A percentile compares a stretch with the other conserved stretches of the same genome.
Evolutionary conservation across 176 grass and related monocot species (phyloP).

Genomic region (Zoysia japonica): DNA sequence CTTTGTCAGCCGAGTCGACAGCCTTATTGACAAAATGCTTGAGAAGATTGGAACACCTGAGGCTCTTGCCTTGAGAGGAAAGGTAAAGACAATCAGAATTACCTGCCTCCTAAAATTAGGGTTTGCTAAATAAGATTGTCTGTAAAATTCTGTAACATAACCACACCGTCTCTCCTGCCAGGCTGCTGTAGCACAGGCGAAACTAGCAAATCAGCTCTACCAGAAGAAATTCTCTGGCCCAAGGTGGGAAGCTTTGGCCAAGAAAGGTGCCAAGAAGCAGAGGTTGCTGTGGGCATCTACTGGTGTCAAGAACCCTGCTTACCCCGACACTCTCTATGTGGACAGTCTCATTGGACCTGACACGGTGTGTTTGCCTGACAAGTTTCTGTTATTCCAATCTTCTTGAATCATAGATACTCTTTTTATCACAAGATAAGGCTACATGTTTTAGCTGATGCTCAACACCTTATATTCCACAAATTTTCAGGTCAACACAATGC

Average conservation of each 20-base stretch:
- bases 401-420: background rate
- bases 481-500: constrained; percentile 97
- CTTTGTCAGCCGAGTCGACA: constrained; percentile 95
- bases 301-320: constrained; percentile 94
- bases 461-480: background rate
- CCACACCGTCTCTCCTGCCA: constrained; percentile 28
- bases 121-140: background rate
- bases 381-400: background rate
- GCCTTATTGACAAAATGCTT: constrained; percentile 88
- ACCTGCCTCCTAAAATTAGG: background rate
- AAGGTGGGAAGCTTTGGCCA: constrained; percentile 95
- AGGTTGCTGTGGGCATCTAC: constrained; percentile 97
- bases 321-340: constrained; percentile 90
- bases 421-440: background rate
- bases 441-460: background rate
- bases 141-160: constrained; percentile 9
- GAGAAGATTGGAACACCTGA: constrained; percentile 98
- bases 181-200: constrained; percentile 96
- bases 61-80: constrained; percentile 83
- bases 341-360: constrained; percentile 99
- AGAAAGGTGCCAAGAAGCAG: constrained; percentile 99
- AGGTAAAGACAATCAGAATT: constrained; percentile 50
- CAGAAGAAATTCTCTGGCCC: constrained; percentile 97
- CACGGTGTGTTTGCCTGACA: constrained; percentile 52
- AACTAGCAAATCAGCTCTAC: constrained; percentile 92